phyloP scores from a whole-genome alignment of 495 filamentous ascomycete genomes.

The Aspergillus haitiensis region DNA sequence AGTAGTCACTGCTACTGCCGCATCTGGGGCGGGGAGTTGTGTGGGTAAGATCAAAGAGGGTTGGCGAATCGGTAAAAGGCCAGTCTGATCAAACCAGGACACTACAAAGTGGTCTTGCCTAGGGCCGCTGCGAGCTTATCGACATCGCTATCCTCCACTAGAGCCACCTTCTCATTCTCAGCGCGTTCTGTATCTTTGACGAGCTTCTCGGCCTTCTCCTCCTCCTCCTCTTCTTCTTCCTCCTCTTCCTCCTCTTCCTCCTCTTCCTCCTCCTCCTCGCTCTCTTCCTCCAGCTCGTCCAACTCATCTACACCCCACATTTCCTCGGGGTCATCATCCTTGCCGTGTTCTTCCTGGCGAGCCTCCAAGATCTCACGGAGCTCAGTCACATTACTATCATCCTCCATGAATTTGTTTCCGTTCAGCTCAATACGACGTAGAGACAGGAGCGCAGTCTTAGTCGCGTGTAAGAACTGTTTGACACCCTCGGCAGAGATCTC shows the following conservation, averaged over 20 bases:
- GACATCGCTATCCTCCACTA: slow-evolving; percentile 74
- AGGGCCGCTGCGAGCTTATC: slow-evolving; percentile 77
- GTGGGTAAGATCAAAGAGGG: not conserved
- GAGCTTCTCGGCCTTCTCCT: slow-evolving; percentile 57
- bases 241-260: slow-evolving; percentile 67
- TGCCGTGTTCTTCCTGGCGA: slow-evolving; percentile 58
- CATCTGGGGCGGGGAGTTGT: not conserved
- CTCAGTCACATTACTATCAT: slow-evolving; percentile 62
- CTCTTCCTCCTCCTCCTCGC: slow-evolving; percentile 63
- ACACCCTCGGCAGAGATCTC: slow-evolving; percentile 78
- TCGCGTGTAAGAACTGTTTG: slow-evolving; percentile 64
- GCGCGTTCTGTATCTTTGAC: slow-evolving; percentile 70
- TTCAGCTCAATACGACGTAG: slow-evolving; percentile 88
- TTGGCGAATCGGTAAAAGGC: not conserved
- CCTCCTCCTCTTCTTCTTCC: slow-evolving; percentile 64
- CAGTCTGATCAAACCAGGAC: not conserved
- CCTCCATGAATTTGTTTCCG: slow-evolving; percentile 91
- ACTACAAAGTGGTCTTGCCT: slow-evolving; percentile 55
- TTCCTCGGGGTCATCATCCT: slow-evolving; percentile 53
- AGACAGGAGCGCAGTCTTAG: slow-evolving; percentile 62
- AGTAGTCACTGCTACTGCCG: not conserved
- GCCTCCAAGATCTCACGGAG: slow-evolving; percentile 52
- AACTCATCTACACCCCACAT: slow-evolving; percentile 84
- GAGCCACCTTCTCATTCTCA: slow-evolving; percentile 69
- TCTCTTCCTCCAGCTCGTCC: slow-evolving; percentile 76